phyloP scores from a whole-genome alignment of 805 yeast species.

The Hanseniaspora taiwanica region DNA sequence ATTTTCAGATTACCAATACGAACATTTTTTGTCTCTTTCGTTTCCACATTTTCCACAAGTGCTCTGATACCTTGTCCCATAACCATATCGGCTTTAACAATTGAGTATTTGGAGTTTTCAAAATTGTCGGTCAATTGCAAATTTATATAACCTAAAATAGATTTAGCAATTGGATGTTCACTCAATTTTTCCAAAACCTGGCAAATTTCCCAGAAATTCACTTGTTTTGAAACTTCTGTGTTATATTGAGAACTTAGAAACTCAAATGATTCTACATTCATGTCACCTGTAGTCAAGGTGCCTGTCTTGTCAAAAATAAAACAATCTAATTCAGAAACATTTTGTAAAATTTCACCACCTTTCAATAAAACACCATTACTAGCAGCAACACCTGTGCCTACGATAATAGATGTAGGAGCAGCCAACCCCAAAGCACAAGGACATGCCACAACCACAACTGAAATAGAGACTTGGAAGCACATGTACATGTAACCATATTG shows the following conservation, averaged over 20 bases:
- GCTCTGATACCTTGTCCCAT: slow-evolving; percentile 29
- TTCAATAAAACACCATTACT: slow-evolving; percentile 77
- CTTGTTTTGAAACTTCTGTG: slow-evolving; percentile 4
- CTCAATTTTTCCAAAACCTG: slow-evolving; percentile 51
- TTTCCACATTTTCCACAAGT: slow-evolving; percentile 9
- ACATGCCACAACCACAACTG: slow-evolving; percentile 94
- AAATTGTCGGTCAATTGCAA: not conserved
- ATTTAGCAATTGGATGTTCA: slow-evolving; percentile 82
- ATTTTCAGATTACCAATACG: slow-evolving; percentile 42
- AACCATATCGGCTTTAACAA: slow-evolving; percentile 18
- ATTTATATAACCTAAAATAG: slow-evolving; percentile 33
- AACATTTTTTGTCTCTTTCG: slow-evolving; percentile 22
- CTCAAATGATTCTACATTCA: slow-evolving; percentile 31
- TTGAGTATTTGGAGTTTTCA: too few species aligned
- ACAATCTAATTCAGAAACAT: slow-evolving; percentile 46
- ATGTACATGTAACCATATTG: slow-evolving; percentile 41
- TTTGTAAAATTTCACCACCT: slow-evolving; percentile 83
- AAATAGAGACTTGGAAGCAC: slow-evolving; percentile 68
- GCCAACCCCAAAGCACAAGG: slow-evolving; percentile 97
- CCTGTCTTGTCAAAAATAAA: slow-evolving; percentile 93
- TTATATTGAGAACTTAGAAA: slow-evolving; percentile 11
- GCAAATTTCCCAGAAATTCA: slow-evolving; percentile 38
- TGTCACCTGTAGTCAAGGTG: slow-evolving; percentile 75
- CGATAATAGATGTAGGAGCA: slow-evolving; percentile 98
- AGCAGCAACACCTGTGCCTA: slow-evolving; percentile 96